Evolutionary conservation across 495 filamentous ascomycete genomes (phyloP), one percentile per base, ranked within the genome.

Genomic region (Neurospora pannonica): DNA sequence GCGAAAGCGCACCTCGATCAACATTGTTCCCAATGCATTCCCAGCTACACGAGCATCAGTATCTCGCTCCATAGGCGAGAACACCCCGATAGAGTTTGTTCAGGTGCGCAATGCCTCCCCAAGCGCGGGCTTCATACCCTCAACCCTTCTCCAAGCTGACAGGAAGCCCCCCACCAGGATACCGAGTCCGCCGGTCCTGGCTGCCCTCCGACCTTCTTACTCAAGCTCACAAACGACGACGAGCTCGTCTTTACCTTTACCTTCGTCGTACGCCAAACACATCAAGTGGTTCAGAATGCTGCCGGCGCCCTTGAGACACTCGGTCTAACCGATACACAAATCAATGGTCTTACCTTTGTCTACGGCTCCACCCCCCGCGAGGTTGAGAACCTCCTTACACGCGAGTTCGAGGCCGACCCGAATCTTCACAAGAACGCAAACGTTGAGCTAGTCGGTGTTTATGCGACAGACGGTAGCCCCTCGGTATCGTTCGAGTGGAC

Each of bases 361-460:
- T 94, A 94, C 80, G 95, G 92, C 38, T 92, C 95, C 3, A 97
- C 89, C 75, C 83, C 89, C 11, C 92, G 90, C 81, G 96, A 98
- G 74, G 87, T 99, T 15, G 96, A 98, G 78, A 98, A 96, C 76
- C 85, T 99, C 36, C 91, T 98, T 62, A 98, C 94, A 28, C 86
- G 94, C 75, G 96, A 99, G 81, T 98, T 99, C 78, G 94, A 98
- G 75, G 94, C 95, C 38, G 95, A 99, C 77, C 96, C 97, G 1
- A 99, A 99, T 81, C 84, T 99, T 38, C 96, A 99, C 84, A 97
- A 97, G 79, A 98, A 98, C 77, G 89, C 94, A 34, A 98, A 97
- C 82, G 96, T 99, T 15, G 92, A 95, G 74, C 85, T 99, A 17
- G 90, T 98, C 9, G 96, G 96, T 0, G 94, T 96, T 80, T 97